A percentile compares a stretch with the other conserved stretches of the same genome.
Evolutionary conservation across 306 rosid genomes (phyloP).

Genomic region (Cicer judaicum): DNA sequence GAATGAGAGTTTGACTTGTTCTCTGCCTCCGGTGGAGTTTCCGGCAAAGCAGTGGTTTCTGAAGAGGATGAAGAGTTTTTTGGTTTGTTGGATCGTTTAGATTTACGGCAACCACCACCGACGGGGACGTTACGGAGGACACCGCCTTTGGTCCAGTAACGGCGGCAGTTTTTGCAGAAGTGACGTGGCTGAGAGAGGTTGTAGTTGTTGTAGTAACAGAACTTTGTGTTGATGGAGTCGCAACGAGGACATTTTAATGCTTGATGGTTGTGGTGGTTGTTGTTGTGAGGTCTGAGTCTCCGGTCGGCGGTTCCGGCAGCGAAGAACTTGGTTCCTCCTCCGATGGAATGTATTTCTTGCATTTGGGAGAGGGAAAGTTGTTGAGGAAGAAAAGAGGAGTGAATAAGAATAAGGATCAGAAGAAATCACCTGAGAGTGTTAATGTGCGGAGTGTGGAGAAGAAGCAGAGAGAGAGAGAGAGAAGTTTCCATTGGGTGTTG

Average conservation of each 20-base stretch:
- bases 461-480: background rate
- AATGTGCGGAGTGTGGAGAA: constrained; percentile 30
- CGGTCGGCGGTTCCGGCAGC: constrained; percentile 61
- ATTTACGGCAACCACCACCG: constrained; percentile 94
- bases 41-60: background rate
- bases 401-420: background rate
- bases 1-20: constrained; percentile 73
- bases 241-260: constrained; percentile 90
- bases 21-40: constrained; percentile 42
- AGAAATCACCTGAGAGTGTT: constrained; percentile 36
- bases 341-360: constrained; percentile 86
- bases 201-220: constrained; percentile 96
- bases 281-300: constrained; percentile 61
- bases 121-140: constrained; percentile 99
- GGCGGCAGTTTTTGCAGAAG: constrained; percentile 95
- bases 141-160: constrained; percentile 99
- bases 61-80: constrained; percentile 42
- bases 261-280: constrained; percentile 50
- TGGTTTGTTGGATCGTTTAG: constrained; percentile 71
- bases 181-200: constrained; percentile 98
- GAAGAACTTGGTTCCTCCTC: constrained; percentile 61
- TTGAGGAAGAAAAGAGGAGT: background rate
- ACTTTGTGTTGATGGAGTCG: constrained; percentile 90
- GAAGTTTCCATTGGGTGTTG: constrained; percentile 8
- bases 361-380: constrained; percentile 45